A percentile compares a stretch with the other conserved stretches of the same genome.
Conservation (phyloP, 1,139 yeast genomes). For the Petasospora fabianii region DNA sequence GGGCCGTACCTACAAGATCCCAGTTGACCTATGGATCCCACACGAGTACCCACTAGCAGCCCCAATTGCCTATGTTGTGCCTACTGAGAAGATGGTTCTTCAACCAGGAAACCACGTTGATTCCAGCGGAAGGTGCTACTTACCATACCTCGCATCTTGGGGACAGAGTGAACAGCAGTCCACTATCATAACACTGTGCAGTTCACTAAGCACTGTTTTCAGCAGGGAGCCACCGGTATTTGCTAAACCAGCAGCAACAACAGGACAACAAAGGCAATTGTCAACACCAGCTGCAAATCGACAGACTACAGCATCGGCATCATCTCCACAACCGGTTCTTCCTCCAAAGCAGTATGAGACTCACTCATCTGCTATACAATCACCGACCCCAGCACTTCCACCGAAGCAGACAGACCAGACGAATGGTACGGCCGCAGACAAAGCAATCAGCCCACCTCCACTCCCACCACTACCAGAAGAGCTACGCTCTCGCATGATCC, state of each 20-base stretch:
- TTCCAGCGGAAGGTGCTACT: constrained; percentile 68
- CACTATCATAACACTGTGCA: constrained; percentile 30
- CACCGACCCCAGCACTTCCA: constrained; percentile 19
- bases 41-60: constrained; percentile 56
- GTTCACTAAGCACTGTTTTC: constrained; percentile 40
- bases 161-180: constrained; percentile 17
- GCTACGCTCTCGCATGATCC: constrained; percentile 14
- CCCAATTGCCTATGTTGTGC: constrained; percentile 61
- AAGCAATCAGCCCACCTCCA: constrained; percentile 25
- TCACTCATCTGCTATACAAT: constrained; percentile 12
- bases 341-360: constrained; percentile 8
- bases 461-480: constrained; percentile 29
- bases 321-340: constrained; percentile 10
- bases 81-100: constrained; percentile 44
- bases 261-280: neutral
- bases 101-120: constrained; percentile 69
- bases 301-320: constrained; percentile 1
- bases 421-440: neutral
- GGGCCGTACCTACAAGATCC: constrained; percentile 39
- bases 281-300: constrained; percentile 4
- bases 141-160: constrained; percentile 69
- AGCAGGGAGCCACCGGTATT: constrained; percentile 49
- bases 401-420: constrained; percentile 10
- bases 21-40: constrained; percentile 77
- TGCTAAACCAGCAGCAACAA: constrained; percentile 33